Percentiles rank a stretch among this genome's conserved stretches.
Evolutionary conservation across 352 stramenopile genomes (phyloP).

Genomic region (Pythium rishiriense): DNA sequence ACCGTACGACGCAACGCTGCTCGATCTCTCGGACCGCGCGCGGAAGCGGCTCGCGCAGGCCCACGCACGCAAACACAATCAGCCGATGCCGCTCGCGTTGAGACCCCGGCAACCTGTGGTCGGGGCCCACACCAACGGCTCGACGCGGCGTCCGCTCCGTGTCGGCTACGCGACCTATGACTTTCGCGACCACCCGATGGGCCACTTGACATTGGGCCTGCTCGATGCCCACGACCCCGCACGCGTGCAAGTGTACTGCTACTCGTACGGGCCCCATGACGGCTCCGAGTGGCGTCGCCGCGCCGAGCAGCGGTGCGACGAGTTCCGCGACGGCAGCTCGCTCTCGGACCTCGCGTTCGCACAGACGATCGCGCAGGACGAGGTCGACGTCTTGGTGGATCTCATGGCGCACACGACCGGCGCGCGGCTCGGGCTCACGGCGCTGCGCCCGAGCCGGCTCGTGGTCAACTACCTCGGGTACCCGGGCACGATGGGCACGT

Average conservation of each 20-base stretch:
- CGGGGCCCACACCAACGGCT: neutral
- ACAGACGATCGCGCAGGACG: constrained; percentile 48
- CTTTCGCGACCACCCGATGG: constrained; percentile 94
- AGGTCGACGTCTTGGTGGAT: constrained; percentile 87
- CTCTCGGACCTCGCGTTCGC: constrained; percentile 58
- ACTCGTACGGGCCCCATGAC: constrained; percentile 86
- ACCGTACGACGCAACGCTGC: constrained; percentile 74
- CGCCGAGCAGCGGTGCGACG: constrained; percentile 46
- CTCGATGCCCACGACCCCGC: constrained; percentile 70
- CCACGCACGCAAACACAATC: constrained; percentile 33
- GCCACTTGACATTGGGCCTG: constrained; percentile 84
- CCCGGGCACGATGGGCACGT: constrained; percentile 84
- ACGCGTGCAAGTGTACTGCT: constrained; percentile 55
- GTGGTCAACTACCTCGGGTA: constrained; percentile 92
- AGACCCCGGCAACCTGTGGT: constrained; percentile 11
- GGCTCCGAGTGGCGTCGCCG: constrained; percentile 55
- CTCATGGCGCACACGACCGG: constrained; percentile 92
- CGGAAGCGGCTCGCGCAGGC: constrained; percentile 48
- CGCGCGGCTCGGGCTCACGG: constrained; percentile 57
- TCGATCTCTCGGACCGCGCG: constrained; percentile 48
- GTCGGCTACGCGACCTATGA: constrained; percentile 90
- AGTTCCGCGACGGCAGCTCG: constrained; percentile 65
- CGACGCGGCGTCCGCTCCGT: constrained; percentile 37
- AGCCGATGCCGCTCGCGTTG: constrained; percentile 40
- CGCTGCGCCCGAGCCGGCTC: constrained; percentile 59